These are phyloP conservation scores for Pyrus betulifolia DNA, from an alignment of 306 rosid species.

Conservation along the genomic window DNA sequence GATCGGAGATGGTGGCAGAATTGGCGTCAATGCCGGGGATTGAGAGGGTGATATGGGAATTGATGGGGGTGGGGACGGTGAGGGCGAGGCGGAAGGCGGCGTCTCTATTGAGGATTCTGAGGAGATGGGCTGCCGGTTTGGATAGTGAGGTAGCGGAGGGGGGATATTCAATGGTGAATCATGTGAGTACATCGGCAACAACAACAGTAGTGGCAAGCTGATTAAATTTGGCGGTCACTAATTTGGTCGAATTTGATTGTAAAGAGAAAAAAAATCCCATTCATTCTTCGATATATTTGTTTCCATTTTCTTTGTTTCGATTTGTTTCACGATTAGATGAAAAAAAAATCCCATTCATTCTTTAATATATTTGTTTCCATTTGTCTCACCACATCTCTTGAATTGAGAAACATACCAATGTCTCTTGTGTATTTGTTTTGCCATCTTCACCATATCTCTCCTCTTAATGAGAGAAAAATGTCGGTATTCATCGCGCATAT, in stretches of 20 bases:
- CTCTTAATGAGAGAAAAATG: too few species aligned
- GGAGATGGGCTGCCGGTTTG: conserved; percentile 89
- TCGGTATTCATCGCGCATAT: too few species aligned
- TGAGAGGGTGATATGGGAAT: conserved; percentile 81
- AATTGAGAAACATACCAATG: not conserved
- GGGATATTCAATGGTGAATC: conserved; percentile 18
- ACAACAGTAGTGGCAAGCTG: not conserved
- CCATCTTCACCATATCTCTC: not conserved
- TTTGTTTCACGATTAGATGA: not conserved
- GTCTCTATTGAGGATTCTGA: conserved; percentile 58
- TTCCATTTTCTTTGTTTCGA: not conserved
- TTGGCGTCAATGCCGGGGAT: conserved; percentile 56
- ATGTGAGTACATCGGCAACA: not conserved
- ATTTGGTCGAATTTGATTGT: not conserved
- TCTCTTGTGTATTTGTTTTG: not conserved
- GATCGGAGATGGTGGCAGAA: conserved; percentile 71
- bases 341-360: not conserved
- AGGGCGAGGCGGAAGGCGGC: conserved; percentile 82
- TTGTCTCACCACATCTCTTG: not conserved
- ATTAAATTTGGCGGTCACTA: not conserved
- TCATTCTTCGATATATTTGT: too few species aligned
- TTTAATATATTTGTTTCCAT: not conserved
- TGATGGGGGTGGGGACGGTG: conserved; percentile 65
- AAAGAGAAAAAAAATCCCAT: not conserved
- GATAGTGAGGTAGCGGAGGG: conserved; percentile 25